Conservation (phyloP, 257 asterid species). For the Knoxia roxburghii region DNA sequence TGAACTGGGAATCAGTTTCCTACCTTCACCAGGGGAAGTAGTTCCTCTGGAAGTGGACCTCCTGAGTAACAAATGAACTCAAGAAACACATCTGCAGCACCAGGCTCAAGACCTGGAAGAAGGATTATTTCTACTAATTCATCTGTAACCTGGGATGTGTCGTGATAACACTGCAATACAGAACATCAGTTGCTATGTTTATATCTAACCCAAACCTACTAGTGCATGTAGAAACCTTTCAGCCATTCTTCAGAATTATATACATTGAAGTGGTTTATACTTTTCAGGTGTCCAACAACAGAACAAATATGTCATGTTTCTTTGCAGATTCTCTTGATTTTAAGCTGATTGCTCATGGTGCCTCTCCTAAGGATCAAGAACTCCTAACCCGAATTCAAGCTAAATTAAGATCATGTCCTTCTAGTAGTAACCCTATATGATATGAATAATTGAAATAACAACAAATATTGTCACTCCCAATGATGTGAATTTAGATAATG, state of each 20-base stretch:
- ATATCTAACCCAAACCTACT: neutral
- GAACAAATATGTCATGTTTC: neutral
- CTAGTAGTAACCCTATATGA: too few relatives aligned
- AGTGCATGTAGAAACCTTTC: neutral
- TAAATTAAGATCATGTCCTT: too few relatives aligned
- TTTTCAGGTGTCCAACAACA: neutral
- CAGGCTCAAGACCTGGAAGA: conserved; percentile 86
- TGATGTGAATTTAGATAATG: neutral
- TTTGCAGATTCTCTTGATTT: neutral
- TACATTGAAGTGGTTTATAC: neutral
- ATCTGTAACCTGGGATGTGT: conserved; percentile 88
- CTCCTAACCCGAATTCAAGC: too few relatives aligned
- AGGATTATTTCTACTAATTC: conserved; percentile 78
- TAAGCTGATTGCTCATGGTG: too few relatives aligned
- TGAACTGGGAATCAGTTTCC: conserved; percentile 9
- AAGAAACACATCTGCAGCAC: conserved; percentile 93
- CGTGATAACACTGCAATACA: conserved; percentile 74
- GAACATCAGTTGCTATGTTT: neutral
- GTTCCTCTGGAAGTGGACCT: conserved; percentile 95
- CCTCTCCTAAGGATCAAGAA: too few relatives aligned
- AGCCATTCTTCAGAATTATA: neutral
- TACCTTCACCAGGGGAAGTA: conserved; percentile 91
- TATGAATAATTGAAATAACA: neutral
- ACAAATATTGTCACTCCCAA: too few relatives aligned
- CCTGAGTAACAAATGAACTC: conserved; percentile 95